A percentile compares a stretch with the other conserved stretches of the same genome.
These are phyloP conservation scores for Patellifolia procumbens DNA, from an alignment of 179 eudicot species.

Conservation along the genomic window DNA sequence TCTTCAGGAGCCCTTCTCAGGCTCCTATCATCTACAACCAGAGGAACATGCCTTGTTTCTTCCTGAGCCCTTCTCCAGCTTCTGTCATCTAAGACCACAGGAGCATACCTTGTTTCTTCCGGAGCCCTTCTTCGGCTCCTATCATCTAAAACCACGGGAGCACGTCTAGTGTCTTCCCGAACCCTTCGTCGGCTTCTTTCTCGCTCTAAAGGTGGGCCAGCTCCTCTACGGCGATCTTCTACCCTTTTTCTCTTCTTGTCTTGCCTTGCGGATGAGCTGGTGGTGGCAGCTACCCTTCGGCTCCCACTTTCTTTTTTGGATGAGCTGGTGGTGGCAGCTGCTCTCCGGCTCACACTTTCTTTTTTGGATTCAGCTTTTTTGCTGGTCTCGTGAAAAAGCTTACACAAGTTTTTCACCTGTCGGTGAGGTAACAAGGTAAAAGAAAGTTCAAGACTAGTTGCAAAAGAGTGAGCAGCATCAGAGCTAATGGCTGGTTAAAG, in stretches of 20 bases:
- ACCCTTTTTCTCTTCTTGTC: slow-evolving; percentile 34
- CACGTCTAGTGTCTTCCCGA: slow-evolving; percentile 37
- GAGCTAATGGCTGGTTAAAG: background rate
- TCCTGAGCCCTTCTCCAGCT: slow-evolving; percentile 23
- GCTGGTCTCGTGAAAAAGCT: slow-evolving; percentile 58
- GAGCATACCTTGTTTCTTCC: slow-evolving; percentile 38
- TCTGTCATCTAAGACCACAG: slow-evolving; percentile 31
- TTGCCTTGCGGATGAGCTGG: slow-evolving; percentile 10
- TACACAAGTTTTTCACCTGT: slow-evolving; percentile 74
- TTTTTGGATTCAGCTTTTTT: slow-evolving; percentile 36
- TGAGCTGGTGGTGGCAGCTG: slow-evolving; percentile 13
- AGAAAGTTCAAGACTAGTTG: background rate
- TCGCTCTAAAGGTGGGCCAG: slow-evolving; percentile 16
- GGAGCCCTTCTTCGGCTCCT: slow-evolving; percentile 15
- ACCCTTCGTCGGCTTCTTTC: slow-evolving; percentile 28
- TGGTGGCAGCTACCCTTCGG: slow-evolving; percentile 17
- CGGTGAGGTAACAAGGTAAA: background rate
- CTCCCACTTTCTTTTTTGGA: slow-evolving; percentile 23
- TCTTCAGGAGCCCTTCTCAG: slow-evolving; percentile 32
- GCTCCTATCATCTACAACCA: slow-evolving; percentile 30
- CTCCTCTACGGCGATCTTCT: slow-evolving; percentile 20
- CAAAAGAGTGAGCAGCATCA: slow-evolving; percentile 7
- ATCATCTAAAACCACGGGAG: slow-evolving; percentile 31
- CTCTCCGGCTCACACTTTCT: slow-evolving; percentile 23
- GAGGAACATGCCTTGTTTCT: slow-evolving; percentile 38